Evolutionary conservation across 768 basidiomycete species (phyloP), one percentile per base, ranked within the genome.

Genomic region (Pleurotus citrinopileatus): DNA sequence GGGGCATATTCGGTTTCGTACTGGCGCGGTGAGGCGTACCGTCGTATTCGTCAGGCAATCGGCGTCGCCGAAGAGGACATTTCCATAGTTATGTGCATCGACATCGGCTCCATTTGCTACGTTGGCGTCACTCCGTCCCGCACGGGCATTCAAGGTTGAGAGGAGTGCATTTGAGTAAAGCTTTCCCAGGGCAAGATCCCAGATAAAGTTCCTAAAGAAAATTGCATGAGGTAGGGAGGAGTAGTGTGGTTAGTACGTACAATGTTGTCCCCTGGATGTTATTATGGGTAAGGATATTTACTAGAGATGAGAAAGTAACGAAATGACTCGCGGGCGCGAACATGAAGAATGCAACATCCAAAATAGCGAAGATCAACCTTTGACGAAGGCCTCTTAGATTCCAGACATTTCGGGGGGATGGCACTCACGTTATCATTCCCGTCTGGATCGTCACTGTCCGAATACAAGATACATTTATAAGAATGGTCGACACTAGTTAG

Each of bases 101-200:
- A n/a, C n/a, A n/a, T n/a, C n/a, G n/a, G n/a, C n/a, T n/a, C n/a
- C n/a, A n/a, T n/a, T n/a, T n/a, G n/a, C n/a, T n/a, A n/a, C n/a
- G n/a, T n/a, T n/a, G n/a, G n/a, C n/a, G n/a, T n/a, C n/a, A n/a
- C n/a, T n/a, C n/a, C n/a, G n/a, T n/a, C n/a, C n/a, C 13, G 42
- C 9, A 22, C 78, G 71, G 25, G 78, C 73, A 47, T 80, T 79
- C 20, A 80, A 67, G 2, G 78, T 76, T 3, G 77, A 78, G 32
- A 80, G 60, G 3, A 79, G 65, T 48, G 76, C 77, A 52, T 79
- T 80, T 17, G 75, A 53, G 59, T 80, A 80, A 6, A 80, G 67
- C 50, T 78, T 79, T 2, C 75, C 70, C 10, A 80, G 64, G 6
- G 76, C 67, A 19, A 80, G 64, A 56, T 79, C 77, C 73, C 74